Evolutionary conservation across 805 yeast genomes (phyloP), one percentile per base, ranked within the genome.

Genomic region (Lipomyces japonicus): DNA sequence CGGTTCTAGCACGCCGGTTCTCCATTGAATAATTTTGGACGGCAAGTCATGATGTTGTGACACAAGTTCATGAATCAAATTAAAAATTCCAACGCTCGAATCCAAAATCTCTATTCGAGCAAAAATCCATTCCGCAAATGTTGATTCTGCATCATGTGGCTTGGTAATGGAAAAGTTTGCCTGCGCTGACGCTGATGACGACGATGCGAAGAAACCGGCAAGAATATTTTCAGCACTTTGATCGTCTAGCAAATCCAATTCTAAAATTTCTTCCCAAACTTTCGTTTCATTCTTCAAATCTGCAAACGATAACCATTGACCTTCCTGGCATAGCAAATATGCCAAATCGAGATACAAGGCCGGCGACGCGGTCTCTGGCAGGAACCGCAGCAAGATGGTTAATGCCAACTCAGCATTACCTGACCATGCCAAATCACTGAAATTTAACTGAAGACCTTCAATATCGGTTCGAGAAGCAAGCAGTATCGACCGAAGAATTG

Each of bases 321-420:
- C n/a, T n/a, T n/a, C n/a, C n/a, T n/a, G n/a, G n/a, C n/a, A n/a
- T n/a, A n/a, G n/a, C n/a, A n/a, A n/a, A n/a, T n/a, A n/a, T n/a
- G n/a, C 57, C 2, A 52, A 31, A 19, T 50, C 37, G n/a, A 59
- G n/a, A 51, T 60, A 60, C n/a, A 42, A 2, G 3, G 37, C 41
- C 14, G 65, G 63, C 12, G 60, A 53, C 9, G 51, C 45, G 0
- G 68, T 56, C 32, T 61, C 70, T 2, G 72, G 72, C 36, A 61
- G 40, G 31, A 66, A 57, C 22, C 59, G 51, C 28, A 68, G 46
- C 6, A 60, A 36, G 22, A 68, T 48, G 2, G 65, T 49, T 48
- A 60, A 59, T 3, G 69, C 70, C 7, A 34, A 18, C 7, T 12
- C 37, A 14, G 9, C 19, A 34, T 34, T 19, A 6, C 21, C n/a